These are phyloP conservation scores for Apiospora koreana DNA, from an alignment of 2,329 filamentous ascomycete species.

Conservation along the genomic window DNA sequence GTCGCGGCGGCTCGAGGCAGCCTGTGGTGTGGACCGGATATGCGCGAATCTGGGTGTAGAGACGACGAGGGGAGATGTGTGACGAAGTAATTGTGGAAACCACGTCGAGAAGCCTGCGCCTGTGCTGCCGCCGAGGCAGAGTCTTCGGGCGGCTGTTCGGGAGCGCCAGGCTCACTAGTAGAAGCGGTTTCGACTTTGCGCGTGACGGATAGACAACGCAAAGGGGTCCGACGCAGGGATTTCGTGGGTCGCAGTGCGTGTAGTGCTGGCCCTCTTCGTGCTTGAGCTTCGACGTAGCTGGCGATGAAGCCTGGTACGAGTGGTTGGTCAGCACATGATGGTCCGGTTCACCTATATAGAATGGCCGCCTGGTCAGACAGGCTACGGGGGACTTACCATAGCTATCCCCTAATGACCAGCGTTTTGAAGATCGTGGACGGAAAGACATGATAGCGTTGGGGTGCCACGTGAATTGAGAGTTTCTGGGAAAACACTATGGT, in stretches of 20 bases:
- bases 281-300: conserved; percentile 29
- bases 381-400: conserved; percentile 27
- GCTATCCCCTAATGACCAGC: conserved; percentile 35
- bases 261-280: conserved; percentile 14
- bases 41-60: conserved; percentile 80
- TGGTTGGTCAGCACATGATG: conserved; percentile 9
- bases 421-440: conserved; percentile 24
- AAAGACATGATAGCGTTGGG: conserved; percentile 25
- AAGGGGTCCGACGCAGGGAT: background rate
- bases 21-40: conserved; percentile 73
- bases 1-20: conserved; percentile 82
- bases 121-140: background rate
- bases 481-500: background rate
- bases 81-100: conserved; percentile 96
- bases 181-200: background rate
- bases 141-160: background rate
- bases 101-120: conserved; percentile 38
- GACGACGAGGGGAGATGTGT: conserved; percentile 94
- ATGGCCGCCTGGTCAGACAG: background rate
- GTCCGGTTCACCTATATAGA: background rate
- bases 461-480: background rate
- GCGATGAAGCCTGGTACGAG: conserved; percentile 32
- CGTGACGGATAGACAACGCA: background rate
- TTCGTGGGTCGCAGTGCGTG: conserved; percentile 11
- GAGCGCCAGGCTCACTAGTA: background rate